phyloP scores from a whole-genome alignment of 2,329 filamentous ascomycete genomes.

The Blastomyces gilchristii region DNA sequence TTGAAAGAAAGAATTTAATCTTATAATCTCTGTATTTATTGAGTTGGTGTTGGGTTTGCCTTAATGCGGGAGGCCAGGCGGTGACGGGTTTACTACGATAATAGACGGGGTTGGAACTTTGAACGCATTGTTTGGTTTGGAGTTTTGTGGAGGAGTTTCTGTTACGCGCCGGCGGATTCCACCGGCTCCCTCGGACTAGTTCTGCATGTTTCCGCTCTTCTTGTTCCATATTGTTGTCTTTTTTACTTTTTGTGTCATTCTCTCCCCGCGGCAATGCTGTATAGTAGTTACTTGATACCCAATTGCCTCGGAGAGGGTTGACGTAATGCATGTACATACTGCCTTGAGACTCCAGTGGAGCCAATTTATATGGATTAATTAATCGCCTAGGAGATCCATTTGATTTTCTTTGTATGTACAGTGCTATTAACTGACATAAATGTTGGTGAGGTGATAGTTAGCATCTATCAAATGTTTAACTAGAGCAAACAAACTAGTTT shows the following conservation, averaged over 20 bases:
- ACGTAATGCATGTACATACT: not conserved
- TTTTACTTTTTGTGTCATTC: not conserved
- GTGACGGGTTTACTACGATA: not conserved
- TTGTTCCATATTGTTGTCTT: not conserved
- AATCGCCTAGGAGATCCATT: too few relatives aligned
- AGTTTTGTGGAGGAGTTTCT: not conserved
- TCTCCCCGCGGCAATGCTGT: conserved; percentile 3
- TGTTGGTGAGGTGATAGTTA: not conserved
- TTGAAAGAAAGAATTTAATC: not conserved
- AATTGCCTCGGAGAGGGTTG: not conserved
- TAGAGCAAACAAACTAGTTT: not conserved
- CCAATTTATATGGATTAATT: not conserved
- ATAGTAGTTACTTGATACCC: conserved; percentile 10
- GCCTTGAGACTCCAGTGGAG: not conserved
- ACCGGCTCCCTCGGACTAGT: not conserved
- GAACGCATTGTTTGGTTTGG: not conserved
- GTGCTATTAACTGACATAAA: not conserved
- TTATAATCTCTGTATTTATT: not conserved
- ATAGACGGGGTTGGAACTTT: not conserved
- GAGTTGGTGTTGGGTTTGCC: not conserved
- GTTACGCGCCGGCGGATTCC: not conserved
- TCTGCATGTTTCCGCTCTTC: not conserved
- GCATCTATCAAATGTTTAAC: not conserved
- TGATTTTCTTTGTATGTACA: not conserved
- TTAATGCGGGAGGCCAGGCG: not conserved